phyloP scores from a whole-genome alignment of 805 yeast species.

The Yarrowia osloensis region DNA sequence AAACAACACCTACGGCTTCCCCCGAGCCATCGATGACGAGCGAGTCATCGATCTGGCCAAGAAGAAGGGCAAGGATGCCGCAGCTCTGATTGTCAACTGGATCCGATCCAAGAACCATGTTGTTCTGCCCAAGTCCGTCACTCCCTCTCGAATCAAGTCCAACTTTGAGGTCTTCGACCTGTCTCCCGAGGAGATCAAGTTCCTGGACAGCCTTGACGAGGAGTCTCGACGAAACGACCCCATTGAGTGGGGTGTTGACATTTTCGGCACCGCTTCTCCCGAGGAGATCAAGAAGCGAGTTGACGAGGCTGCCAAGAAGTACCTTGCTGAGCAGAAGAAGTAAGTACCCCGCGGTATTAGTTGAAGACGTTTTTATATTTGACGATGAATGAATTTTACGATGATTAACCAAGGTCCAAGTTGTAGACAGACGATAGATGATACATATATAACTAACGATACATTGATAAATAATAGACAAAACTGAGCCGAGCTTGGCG shows the following conservation, averaged over 20 bases:
- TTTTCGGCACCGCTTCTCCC: slow-evolving; percentile 37
- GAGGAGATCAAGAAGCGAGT: slow-evolving; percentile 34
- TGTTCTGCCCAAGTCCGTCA: slow-evolving; percentile 77
- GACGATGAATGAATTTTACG: slow-evolving; percentile 11
- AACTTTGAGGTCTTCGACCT: slow-evolving; percentile 62
- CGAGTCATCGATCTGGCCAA: slow-evolving; percentile 56
- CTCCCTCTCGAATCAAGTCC: slow-evolving; percentile 59
- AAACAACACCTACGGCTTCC: slow-evolving; percentile 35
- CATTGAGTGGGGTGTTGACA: slow-evolving; percentile 40
- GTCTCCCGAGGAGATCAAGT: slow-evolving; percentile 45
- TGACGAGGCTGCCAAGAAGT: slow-evolving; percentile 32
- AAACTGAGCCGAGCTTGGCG: slow-evolving; percentile 1
- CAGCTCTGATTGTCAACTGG: slow-evolving; percentile 76
- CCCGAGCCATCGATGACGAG: slow-evolving; percentile 52
- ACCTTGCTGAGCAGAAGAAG: slow-evolving; percentile 26
- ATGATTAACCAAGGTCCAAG: slow-evolving; percentile 21
- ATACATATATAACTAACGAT: background rate
- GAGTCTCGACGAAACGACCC: slow-evolving; percentile 40
- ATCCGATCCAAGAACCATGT: slow-evolving; percentile 72
- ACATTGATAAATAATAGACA: no score
- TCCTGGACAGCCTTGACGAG: slow-evolving; percentile 36
- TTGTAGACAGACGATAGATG: background rate
- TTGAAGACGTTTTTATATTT: background rate
- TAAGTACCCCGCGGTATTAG: background rate
- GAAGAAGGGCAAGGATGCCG: slow-evolving; percentile 54